These are phyloP conservation scores for Chaetomium olivaceum DNA, from an alignment of 2,329 filamentous ascomycete genomes.

Conservation along the genomic window DNA sequence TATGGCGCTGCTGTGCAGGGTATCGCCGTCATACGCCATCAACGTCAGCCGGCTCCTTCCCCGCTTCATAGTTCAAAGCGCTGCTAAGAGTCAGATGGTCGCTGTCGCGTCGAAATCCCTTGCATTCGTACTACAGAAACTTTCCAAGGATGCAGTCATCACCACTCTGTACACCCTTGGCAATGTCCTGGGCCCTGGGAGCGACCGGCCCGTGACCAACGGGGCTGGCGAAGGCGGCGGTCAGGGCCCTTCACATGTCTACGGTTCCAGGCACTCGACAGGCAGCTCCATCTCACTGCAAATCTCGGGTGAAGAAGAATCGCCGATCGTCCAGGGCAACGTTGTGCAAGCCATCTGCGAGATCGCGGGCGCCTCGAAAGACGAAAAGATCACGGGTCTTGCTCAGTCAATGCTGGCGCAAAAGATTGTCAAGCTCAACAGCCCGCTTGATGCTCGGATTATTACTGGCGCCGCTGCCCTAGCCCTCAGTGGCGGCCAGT, in stretches of 20 bases:
- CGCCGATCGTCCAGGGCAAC: constrained; percentile 73
- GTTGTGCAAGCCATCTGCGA: constrained; percentile 94
- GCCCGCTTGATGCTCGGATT: constrained; percentile 78
- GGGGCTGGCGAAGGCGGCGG: constrained; percentile 49
- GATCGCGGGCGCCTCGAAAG: constrained; percentile 78
- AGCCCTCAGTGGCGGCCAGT: constrained; percentile 72
- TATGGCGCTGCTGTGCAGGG: constrained; percentile 77
- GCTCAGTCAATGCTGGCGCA: constrained; percentile 96
- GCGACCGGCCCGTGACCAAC: constrained; percentile 56
- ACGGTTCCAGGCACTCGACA: constrained; percentile 58
- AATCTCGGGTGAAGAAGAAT: constrained; percentile 75
- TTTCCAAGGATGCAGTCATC: constrained; percentile 91
- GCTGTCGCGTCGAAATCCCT: constrained; percentile 80
- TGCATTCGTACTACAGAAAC: constrained; percentile 73
- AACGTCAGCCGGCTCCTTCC: constrained; percentile 77
- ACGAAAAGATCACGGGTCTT: constrained; percentile 89
- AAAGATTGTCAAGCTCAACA: constrained; percentile 83
- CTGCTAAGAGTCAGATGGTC: constrained; percentile 68
- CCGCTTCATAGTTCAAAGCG: constrained; percentile 83
- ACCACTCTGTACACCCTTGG: constrained; percentile 96
- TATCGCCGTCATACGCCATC: constrained; percentile 71
- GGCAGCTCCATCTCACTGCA: constrained; percentile 80
- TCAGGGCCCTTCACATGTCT: constrained; percentile 46
- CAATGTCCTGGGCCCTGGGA: constrained; percentile 81
- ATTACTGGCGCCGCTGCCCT: constrained; percentile 79